Base-by-base conservation (phyloP, 2,329 filamentous ascomycete genomes). In the Neospermospora avenae region DNA sequence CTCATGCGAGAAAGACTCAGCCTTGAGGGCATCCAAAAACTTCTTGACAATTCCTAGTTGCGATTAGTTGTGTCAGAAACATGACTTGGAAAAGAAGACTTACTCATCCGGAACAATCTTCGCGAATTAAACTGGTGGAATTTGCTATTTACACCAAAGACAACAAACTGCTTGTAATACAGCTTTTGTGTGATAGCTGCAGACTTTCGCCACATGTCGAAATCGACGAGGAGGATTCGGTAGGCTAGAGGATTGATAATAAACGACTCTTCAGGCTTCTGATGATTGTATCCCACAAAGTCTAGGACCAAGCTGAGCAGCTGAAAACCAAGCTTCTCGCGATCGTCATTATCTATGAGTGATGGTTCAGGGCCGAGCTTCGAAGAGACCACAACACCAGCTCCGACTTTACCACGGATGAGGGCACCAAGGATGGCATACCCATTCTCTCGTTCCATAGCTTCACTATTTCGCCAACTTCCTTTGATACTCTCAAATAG, bases 401-500 rank as follows among this genome's bases (percentile, higher is more conserved):
- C 67, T 4, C 88, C 89, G 34, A 96, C 79, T 73, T 96, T 97
- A 57, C 90, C 89, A 57, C 91, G 87, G 24, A 99, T 76, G 18
- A 98, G 81, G 74, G 92, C 86, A 42, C 89, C 89, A 54, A 99
- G 77, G 37, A 98, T 90, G 25, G 90, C 89, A 72, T 97, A 99
- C 0, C 93, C 96, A 67, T 96, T 95, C 61, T 96, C 92, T 69
- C 90, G 87, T 74, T 99, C 95, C 89, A 99, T 97, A 25, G 95
- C 93, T 73, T 99, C 96, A 67, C 95, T 98, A 67, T 98, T 98
- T 65, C 95, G 85, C 95, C 96, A 99, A 72, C 90, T 98, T 65
- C 90, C 88, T 66, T 90, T 88, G 53, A 97, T 89, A 62, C 90
- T 91, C 65, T 90, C 85, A 63, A 97, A 92, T 25, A 96, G 80